Conservation (phyloP, 495 filamentous ascomycete species). For the Bryoglossum gracile region DNA sequence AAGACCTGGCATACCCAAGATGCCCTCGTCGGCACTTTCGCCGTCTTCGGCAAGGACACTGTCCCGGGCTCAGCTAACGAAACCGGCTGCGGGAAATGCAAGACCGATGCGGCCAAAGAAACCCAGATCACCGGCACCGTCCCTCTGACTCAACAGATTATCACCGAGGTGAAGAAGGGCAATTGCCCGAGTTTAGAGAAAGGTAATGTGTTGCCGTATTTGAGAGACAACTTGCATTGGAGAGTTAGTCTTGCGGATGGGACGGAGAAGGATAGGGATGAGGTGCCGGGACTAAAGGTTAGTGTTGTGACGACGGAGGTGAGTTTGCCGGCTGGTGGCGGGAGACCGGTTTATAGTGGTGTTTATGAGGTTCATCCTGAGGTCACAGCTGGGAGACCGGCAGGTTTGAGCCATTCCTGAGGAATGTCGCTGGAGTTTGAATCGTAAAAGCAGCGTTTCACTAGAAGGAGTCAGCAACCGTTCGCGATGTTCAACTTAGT, state of each 20-base stretch:
- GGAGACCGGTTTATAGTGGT: slow-evolving; percentile 29
- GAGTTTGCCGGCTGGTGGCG: slow-evolving; percentile 16
- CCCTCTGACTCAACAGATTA: slow-evolving; percentile 28
- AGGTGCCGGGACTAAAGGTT: slow-evolving; percentile 30
- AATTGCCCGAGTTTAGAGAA: slow-evolving; percentile 25
- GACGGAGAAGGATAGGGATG: slow-evolving; percentile 24
- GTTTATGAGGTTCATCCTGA: slow-evolving; percentile 30
- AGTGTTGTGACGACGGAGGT: slow-evolving; percentile 33
- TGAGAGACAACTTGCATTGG: slow-evolving; percentile 31
- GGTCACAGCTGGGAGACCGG: slow-evolving; percentile 31
- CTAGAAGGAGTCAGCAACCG: too few relatives aligned
- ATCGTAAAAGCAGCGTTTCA: too few relatives aligned
- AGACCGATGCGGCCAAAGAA: slow-evolving; percentile 21
- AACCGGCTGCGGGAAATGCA: slow-evolving; percentile 33
- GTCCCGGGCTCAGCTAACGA: slow-evolving; percentile 5
- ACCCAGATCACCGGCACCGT: slow-evolving; percentile 35
- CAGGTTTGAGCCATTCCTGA: slow-evolving; percentile 5
- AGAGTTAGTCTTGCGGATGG: slow-evolving; percentile 30
- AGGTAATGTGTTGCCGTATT: slow-evolving; percentile 31
- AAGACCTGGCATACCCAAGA: slow-evolving; percentile 27
- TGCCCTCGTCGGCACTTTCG: slow-evolving; percentile 35
- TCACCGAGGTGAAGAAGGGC: slow-evolving; percentile 28
- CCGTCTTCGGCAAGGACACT: slow-evolving; percentile 30
- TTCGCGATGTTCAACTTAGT: too few relatives aligned
- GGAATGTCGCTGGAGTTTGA: too few relatives aligned